These are phyloP conservation scores for Pseudogymnoascus sp. DNA, from an alignment of 2,329 filamentous ascomycete genomes.

Conservation along the genomic window DNA sequence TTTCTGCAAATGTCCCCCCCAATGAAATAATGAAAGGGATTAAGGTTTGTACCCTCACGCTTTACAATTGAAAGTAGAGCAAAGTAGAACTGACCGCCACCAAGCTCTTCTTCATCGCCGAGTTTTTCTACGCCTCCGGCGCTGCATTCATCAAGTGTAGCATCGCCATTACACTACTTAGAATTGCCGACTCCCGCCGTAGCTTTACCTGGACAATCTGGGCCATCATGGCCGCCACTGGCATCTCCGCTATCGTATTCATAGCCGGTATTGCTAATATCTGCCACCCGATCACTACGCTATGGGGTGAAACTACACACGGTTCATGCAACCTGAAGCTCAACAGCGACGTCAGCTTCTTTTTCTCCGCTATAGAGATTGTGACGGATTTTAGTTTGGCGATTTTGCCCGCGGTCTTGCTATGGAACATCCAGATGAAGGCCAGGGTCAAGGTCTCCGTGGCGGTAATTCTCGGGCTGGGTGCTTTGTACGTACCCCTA, in stretches of 20 bases:
- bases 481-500: slow-evolving; percentile 30
- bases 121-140: slow-evolving; percentile 31
- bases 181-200: slow-evolving; percentile 26
- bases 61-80: background rate
- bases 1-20: slow-evolving; percentile 12
- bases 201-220: slow-evolving; percentile 24
- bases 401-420: slow-evolving; percentile 32
- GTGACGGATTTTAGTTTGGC: slow-evolving; percentile 29
- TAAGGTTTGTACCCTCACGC: slow-evolving; percentile 15
- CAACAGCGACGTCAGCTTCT: slow-evolving; percentile 28
- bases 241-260: slow-evolving; percentile 23
- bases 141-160: slow-evolving; percentile 25
- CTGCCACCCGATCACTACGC: slow-evolving; percentile 26
- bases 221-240: slow-evolving; percentile 19
- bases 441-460: slow-evolving; percentile 37
- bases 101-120: slow-evolving; percentile 31
- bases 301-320: slow-evolving; percentile 25
- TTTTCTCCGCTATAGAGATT: slow-evolving; percentile 31
- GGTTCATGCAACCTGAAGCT: slow-evolving; percentile 24
- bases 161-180: slow-evolving; percentile 26
- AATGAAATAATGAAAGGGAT: slow-evolving; percentile 17
- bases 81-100: slow-evolving; percentile 9
- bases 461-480: slow-evolving; percentile 34
- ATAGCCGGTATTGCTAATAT: slow-evolving; percentile 25
- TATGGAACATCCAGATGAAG: slow-evolving; percentile 37